phyloP scores from a whole-genome alignment of 1,139 yeast species.

The Suhomyces terraborum region DNA sequence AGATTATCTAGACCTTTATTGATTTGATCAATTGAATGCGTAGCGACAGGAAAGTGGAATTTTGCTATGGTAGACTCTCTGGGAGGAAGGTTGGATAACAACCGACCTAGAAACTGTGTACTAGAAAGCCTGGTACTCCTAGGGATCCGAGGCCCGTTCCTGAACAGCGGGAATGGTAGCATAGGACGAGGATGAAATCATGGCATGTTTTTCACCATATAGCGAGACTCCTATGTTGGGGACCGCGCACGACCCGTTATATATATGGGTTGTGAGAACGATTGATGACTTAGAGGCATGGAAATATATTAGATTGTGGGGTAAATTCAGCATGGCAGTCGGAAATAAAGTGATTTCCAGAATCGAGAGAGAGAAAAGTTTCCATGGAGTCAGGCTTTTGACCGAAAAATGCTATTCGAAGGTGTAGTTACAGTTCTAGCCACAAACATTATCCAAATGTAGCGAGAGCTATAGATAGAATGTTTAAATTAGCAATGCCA shows the following conservation, averaged over 20 bases:
- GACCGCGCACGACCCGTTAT: neutral
- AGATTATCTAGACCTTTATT: constrained; percentile 14
- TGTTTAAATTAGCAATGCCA: too few species aligned
- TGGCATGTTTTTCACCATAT: neutral
- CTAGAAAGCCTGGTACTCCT: neutral
- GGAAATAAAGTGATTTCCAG: too few species aligned
- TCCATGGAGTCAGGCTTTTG: too few species aligned
- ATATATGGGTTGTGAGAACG: too few species aligned
- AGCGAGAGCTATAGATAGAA: too few species aligned
- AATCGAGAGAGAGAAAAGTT: too few species aligned
- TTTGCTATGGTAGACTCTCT: constrained; percentile 30
- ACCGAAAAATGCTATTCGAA: too few species aligned
- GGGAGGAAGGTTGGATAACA: constrained; percentile 23
- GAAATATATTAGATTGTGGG: too few species aligned
- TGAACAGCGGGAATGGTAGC: neutral
- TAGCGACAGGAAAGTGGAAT: constrained; percentile 42
- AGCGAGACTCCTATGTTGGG: neutral
- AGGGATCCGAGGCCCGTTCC: neutral
- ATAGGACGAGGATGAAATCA: neutral
- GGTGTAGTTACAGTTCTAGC: too few species aligned
- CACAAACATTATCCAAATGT: too few species aligned
- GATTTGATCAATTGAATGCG: constrained; percentile 32
- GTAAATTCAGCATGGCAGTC: too few species aligned
- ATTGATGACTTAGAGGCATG: too few species aligned
- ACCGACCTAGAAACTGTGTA: neutral